Evolutionary conservation across 148 eudicot species (phyloP).

Genomic region (Dysphania ambrosioides): DNA sequence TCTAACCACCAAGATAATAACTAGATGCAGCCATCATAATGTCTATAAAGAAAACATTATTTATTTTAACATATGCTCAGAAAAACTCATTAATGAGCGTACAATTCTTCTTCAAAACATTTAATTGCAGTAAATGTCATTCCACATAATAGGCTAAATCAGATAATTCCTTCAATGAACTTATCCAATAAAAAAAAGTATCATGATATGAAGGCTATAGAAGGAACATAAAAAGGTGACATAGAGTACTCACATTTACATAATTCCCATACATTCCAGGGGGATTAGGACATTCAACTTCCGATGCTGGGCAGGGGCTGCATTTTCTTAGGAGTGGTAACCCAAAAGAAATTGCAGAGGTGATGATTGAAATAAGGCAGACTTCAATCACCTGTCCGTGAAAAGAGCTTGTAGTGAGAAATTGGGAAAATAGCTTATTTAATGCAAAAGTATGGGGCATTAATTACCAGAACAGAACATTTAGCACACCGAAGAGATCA

Average conservation of each 20-base stretch:
- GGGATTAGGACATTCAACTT: conserved; percentile 84
- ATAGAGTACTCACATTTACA: conserved; percentile 73
- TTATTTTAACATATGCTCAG: too few species aligned
- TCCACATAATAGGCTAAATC: not conserved
- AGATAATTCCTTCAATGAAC: too few species aligned
- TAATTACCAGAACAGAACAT: not conserved
- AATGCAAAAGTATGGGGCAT: not conserved
- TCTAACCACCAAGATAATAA: not conserved
- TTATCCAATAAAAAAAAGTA: too few species aligned
- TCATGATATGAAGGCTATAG: too few species aligned
- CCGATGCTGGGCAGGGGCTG: conserved; percentile 83
- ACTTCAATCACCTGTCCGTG: conserved; percentile 82
- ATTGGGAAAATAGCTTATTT: not conserved
- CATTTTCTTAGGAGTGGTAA: conserved; percentile 90
- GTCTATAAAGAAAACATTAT: not conserved
- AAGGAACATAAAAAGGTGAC: not conserved
- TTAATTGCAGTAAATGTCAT: not conserved
- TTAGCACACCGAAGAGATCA: not conserved
- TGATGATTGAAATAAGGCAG: conserved; percentile 76
- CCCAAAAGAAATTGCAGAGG: conserved; percentile 90
- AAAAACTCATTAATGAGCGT: not conserved
- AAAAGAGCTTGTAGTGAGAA: conserved; percentile 19
- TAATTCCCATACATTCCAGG: conserved; percentile 99
- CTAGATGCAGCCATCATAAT: not conserved
- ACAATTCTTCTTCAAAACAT: not conserved